Evolutionary conservation across 2,329 filamentous ascomycete species (phyloP), one percentile per base, ranked within the genome.

Genomic region (Diaporthe sp.): DNA sequence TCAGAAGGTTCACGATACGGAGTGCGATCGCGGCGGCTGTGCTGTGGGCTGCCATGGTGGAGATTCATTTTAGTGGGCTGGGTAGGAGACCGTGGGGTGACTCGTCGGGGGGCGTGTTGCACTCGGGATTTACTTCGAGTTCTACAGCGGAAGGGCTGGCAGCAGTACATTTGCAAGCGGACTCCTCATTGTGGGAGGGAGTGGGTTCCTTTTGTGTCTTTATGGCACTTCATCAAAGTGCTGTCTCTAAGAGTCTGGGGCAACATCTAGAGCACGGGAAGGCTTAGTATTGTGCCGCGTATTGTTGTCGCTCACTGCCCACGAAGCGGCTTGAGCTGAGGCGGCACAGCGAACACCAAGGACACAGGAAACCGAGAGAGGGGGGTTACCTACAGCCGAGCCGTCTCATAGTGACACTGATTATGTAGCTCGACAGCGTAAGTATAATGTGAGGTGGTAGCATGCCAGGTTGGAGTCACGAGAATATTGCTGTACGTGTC

Each of bases 1-100:
- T 31, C 55, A 75, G 39, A 9, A 67, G n/a, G 47, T 42, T 72
- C 22, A 60, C 34, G 39, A 67, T 28, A 49, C 17, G 22, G 61
- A 75, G 73, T 39, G n/a, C n/a, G 49, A 75, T 60, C 70, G 49
- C 73, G 22, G 51, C 65, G 20, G 39, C 51, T 22, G 63, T n/a
- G 63, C 42, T 44, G n/a, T 31, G 70, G 37, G 51, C 22, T 55
- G 74, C 55, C 73, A 71, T 73, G 53, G n/a, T 70, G 37, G 15
- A 31, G 22, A 37, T 72, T 70, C 72, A 72, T 75, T 39, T 17
- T 20, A 37, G 0, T 22, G 13, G n/a, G 25, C 25, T 44, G 22
- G 39, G 25, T 7, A 17, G 10, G 28, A 28, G n/a, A 17, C 25
- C n/a, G 22, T 28, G 47, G 22, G 39, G 39, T 20, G 53, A 10